Evolutionary conservation across 495 filamentous ascomycete genomes (phyloP).

Genomic region (Tuber umbilicatum): DNA sequence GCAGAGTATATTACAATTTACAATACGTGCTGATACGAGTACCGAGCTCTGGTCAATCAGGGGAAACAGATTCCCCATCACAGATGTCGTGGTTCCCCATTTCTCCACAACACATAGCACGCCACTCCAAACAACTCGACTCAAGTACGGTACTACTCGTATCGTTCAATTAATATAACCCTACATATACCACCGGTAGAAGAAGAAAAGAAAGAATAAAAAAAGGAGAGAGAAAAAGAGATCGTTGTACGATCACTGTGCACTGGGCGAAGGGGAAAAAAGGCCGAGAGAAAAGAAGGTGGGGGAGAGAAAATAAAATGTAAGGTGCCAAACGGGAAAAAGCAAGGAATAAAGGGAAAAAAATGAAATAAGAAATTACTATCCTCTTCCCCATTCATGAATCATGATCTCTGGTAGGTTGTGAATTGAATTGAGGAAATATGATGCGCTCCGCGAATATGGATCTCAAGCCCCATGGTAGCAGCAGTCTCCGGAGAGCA

Average conservation of each 20-base stretch:
- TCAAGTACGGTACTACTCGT: not conserved
- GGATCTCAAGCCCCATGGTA: constrained; percentile 13
- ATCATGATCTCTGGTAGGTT: not conserved
- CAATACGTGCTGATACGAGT: not conserved
- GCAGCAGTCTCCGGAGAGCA: constrained; percentile 16
- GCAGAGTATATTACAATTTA: not conserved
- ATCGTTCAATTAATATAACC: not conserved
- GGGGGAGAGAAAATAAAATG: not conserved
- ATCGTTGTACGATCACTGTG: not conserved
- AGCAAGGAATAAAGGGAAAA: constrained; percentile 3
- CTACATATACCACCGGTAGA: not conserved
- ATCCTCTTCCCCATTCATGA: constrained; percentile 10
- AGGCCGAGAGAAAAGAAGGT: not conserved
- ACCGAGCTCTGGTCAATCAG: not conserved
- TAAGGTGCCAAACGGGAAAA: not conserved
- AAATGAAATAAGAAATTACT: constrained; percentile 14
- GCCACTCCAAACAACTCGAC: not conserved
- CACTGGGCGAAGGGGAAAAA: not conserved
- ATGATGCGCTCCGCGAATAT: constrained; percentile 9
- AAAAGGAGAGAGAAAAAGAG: constrained; percentile 5
- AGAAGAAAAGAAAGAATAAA: constrained; percentile 4
- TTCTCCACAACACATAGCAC: constrained; percentile 4
- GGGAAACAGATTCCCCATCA: not conserved
- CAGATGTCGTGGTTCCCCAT: not conserved
- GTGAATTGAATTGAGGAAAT: not conserved